A percentile compares a stretch with the other conserved stretches of the same genome.
phyloP scores from a whole-genome alignment of 1,284 basidiomycete genomes.

The Veloboletus limbatus region DNA sequence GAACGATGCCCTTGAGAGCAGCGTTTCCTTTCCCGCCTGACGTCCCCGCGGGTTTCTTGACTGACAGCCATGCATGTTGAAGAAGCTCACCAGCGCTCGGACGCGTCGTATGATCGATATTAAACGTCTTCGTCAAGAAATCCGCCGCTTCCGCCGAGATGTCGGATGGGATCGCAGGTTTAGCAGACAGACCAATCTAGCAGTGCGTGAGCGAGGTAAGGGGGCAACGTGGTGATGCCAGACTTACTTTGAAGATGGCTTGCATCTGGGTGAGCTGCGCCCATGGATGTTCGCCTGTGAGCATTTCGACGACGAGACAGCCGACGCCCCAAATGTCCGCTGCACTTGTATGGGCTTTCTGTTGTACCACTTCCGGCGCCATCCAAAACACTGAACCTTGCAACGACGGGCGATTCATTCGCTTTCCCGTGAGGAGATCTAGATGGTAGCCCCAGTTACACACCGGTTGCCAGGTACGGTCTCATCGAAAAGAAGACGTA shows the following conservation, averaged over 20 bases:
- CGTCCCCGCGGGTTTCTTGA: conserved; percentile 35
- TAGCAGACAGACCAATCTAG: conserved; percentile 86
- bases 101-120: conserved; percentile 78
- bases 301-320: conserved; percentile 97
- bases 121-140: conserved; percentile 84
- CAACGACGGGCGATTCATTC: conserved; percentile 83
- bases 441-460: conserved; percentile 4
- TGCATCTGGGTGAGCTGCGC: conserved; percentile 98
- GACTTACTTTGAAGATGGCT: conserved; percentile 85
- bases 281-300: conserved; percentile 97
- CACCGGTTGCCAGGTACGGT: background rate
- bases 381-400: conserved; percentile 99
- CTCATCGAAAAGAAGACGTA: conserved; percentile 43
- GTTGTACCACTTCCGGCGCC: conserved; percentile 98
- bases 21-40: conserved; percentile 11
- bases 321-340: conserved; percentile 99
- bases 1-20: conserved; percentile 15
- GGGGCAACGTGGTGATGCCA: too few relatives aligned
- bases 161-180: conserved; percentile 84
- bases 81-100: conserved; percentile 79
- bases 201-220: too few relatives aligned
- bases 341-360: conserved; percentile 90
- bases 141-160: conserved; percentile 83
- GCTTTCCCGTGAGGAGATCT: conserved; percentile 78
- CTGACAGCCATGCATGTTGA: conserved; percentile 68